phyloP scores from a whole-genome alignment of 2,329 filamentous ascomycete species.

The Stagonosporopsis vannaccii region DNA sequence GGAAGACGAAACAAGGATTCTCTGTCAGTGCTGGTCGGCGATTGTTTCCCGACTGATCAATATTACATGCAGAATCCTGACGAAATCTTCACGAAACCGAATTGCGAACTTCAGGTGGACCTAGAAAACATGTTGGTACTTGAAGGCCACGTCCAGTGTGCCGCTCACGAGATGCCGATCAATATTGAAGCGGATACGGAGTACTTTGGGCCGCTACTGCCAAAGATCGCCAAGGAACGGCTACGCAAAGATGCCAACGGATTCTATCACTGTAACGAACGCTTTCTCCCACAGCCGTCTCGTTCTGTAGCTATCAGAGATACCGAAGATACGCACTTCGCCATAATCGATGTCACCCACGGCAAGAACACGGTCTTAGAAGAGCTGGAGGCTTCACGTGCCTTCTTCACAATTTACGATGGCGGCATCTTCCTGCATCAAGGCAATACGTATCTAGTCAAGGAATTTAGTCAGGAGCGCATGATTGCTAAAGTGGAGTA shows the following conservation, averaged over 20 bases:
- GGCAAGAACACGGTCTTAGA: constrained; percentile 86
- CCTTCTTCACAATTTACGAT: constrained; percentile 95
- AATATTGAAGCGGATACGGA: constrained; percentile 73
- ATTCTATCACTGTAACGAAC: constrained; percentile 88
- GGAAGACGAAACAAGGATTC: constrained; percentile 93
- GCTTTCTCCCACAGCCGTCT: constrained; percentile 85
- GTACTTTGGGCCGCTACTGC: constrained; percentile 81
- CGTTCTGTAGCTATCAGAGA: constrained; percentile 87
- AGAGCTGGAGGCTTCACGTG: constrained; percentile 94
- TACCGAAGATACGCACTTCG: constrained; percentile 90
- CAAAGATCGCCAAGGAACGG: constrained; percentile 74
- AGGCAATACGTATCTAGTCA: constrained; percentile 89
- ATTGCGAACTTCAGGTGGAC: constrained; percentile 88
- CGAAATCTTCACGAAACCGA: constrained; percentile 90
- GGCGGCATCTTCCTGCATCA: constrained; percentile 97
- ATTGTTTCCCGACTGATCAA: constrained; percentile 89
- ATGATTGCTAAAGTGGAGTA: constrained; percentile 86
- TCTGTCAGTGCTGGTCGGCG: constrained; percentile 86
- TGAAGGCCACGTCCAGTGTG: constrained; percentile 95
- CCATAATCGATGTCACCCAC: constrained; percentile 87
- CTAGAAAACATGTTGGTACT: constrained; percentile 89
- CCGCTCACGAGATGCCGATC: constrained; percentile 93
- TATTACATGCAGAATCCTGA: constrained; percentile 97
- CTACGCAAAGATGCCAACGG: constrained; percentile 76
- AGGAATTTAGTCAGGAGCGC: constrained; percentile 82